Evolutionary conservation across 345 rosid species (phyloP), one percentile per base, ranked within the genome.

Genomic region (Brassica cretica): DNA sequence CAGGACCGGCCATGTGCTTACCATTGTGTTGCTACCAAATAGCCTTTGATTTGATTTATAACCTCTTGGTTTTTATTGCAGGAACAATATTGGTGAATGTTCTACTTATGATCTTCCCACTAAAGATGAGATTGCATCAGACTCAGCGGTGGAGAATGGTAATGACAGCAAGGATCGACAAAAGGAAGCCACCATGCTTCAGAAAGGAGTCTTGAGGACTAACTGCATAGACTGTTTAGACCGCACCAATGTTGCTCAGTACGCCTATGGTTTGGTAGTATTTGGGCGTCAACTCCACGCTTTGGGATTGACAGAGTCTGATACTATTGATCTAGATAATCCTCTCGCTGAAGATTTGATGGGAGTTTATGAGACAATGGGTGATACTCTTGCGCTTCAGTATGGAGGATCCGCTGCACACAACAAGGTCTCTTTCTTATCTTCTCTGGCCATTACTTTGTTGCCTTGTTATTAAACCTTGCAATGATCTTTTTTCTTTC

Each of bases 361-460:
- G 96, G 76, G 79, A 80, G 70, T 86, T 56, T 94, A 94, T 76
- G 97, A 94, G 85, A 79, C 84, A 51, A 94, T 94, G 99, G 99
- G 99, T 1, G 99, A 94, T 82, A 92, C 90, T 6, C 98, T 94
- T 79, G 98, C 98, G 1, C 81, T 88, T 56, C 98, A 94, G 74
- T 94, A 94, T 83, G 99, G 99, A 68, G 99, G 99, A 41, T 94
- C 99, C 10, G 92, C 97, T 10, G 99, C 99, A 30, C 99, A 94
- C 78, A 94, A 91, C 87, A 94, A 94, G 95, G 99, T 91, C 60
- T 35, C 51, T 15, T 49, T 71, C 55, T 16, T 60, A 61, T 21
- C 71, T 32, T 68, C 70, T 62, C 62, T 74, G 11, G 8, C 32
- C 32, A 32, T 15, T 56, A 18, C n/a, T 7, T 41, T 55, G 49